A percentile compares a stretch with the other conserved stretches of the same genome.
Evolutionary conservation across 768 basidiomycete species (phyloP).

Genomic region (Boletellus ananiceps): DNA sequence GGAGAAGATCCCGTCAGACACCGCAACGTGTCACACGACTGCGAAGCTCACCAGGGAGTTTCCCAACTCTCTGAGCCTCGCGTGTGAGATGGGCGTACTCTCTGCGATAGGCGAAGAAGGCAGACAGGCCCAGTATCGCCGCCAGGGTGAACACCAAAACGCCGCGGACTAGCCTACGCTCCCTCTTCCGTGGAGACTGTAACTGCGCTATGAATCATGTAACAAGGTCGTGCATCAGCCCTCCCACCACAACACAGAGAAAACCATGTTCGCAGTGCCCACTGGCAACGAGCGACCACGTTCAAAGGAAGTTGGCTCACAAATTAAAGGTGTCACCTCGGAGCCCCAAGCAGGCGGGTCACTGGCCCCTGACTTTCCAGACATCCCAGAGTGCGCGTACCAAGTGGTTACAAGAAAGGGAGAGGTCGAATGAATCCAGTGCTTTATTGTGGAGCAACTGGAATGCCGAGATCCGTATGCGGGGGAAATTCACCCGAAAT

Average conservation of each 20-base stretch:
- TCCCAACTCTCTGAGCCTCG: slow-evolving; percentile 26
- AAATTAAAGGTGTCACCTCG: no score
- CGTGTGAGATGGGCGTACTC: neutral
- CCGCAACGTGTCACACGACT: no score
- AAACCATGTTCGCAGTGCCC: neutral
- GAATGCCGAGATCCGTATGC: no score
- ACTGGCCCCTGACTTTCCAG: neutral
- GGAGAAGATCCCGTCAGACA: neutral
- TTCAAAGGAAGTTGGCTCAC: neutral
- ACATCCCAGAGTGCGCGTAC: neutral
- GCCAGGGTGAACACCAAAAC: slow-evolving; percentile 17
- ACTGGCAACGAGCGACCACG: neutral
- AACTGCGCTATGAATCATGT: neutral
- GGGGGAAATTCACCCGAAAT: no score
- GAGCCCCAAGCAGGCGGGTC: neutral
- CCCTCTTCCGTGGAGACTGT: neutral
- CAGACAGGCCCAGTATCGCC: slow-evolving; percentile 15
- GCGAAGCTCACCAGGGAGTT: slow-evolving; percentile 32
- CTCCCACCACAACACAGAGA: neutral
- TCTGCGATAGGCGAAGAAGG: slow-evolving; percentile 12
- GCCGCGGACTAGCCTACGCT: slow-evolving; percentile 1
- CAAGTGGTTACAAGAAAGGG: neutral
- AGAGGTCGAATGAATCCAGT: neutral
- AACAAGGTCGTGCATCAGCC: slow-evolving; percentile 1
- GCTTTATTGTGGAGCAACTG: no score